Evolutionary conservation across 176 grass and related monocot species (phyloP), one percentile per base, ranked within the genome.

Genomic region (Secale cereale): DNA sequence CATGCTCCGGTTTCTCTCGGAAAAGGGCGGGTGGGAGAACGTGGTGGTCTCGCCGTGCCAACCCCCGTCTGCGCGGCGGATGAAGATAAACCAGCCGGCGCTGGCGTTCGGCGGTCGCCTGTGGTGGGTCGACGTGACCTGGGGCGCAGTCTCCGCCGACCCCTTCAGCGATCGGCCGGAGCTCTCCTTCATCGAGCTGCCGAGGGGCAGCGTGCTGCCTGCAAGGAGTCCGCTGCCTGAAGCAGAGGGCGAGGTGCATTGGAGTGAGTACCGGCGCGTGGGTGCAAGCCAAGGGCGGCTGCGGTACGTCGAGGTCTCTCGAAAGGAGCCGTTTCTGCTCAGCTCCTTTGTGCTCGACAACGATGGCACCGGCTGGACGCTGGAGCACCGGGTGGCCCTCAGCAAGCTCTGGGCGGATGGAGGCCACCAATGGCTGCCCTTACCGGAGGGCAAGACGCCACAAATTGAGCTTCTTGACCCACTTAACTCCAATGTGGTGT

Each of bases 221-320:
- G 25, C 70, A 71, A 32, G 67, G 22, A 70, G 20, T 36, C 10
- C 2, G 68, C 68, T 12, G n/a, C 7, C 70, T 16, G 71, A 28
- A 3, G 70, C 45, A 4, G 70, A 74, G 0, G 71, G 15, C 25
- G 6, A 74, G 71, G 15, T 19, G 40, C 3, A 4, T 31, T 75
- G 22, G 57, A 0, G 9, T 57, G 20, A 6, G 59, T 81, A 59
- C 60, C 78, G 85, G 25, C 78, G 78, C 32, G 37, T 81, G 11
- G 69, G 11, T 2, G 71, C 82, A 48, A 87, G 79, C 35, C 62
- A 82, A 15, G 71, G 79, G 26, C 65, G 62, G 85, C 25, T 87
- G 85, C 60, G 33, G 5, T 87, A 87, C 10, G 86, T 26, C 11
- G 86, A 87, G 79, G 86, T 88, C 50, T 48, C 86, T 17, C 33